Percentiles rank a stretch among this genome's conserved stretches.
phyloP scores from a whole-genome alignment of 2,329 filamentous ascomycete genomes.

The Lasiodiplodia sp. region DNA sequence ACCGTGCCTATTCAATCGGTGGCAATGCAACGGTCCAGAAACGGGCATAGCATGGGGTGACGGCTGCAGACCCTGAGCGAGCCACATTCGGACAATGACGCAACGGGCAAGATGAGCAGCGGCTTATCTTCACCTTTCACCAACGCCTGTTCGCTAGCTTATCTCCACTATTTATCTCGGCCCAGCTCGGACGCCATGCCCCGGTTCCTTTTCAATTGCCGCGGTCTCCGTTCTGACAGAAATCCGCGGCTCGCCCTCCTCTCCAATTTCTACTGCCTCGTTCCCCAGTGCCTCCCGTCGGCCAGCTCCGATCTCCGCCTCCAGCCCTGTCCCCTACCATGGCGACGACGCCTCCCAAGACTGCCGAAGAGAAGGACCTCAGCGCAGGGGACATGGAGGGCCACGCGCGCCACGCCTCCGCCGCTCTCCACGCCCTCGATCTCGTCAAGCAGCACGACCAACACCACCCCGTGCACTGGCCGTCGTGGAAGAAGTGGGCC shows the following conservation, averaged over 20 bases:
- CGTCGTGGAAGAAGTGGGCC: conserved; percentile 26
- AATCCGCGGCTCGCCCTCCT: conserved; percentile 3
- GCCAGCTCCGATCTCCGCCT: not conserved
- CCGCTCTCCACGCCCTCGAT: conserved; percentile 27
- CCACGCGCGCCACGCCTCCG: conserved; percentile 8
- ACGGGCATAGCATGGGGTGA: not conserved
- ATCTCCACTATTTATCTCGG: conserved; percentile 32
- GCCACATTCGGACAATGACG: conserved; percentile 6
- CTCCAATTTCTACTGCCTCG: not conserved
- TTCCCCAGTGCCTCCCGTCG: not conserved
- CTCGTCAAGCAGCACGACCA: conserved; percentile 27
- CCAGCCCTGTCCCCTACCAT: conserved; percentile 1
- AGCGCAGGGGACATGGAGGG: conserved; percentile 19
- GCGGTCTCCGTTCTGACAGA: not conserved
- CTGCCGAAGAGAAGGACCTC: conserved; percentile 14
- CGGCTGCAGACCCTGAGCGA: conserved; percentile 1
- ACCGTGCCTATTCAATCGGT: not conserved
- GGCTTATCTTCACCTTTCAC: conserved; percentile 6
- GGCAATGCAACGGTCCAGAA: not conserved
- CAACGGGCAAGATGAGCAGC: conserved; percentile 6
- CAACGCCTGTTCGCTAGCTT: not conserved
- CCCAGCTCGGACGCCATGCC: conserved; percentile 9
- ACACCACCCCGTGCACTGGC: conserved; percentile 30
- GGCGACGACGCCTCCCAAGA: conserved; percentile 17
- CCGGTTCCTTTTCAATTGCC: conserved; percentile 11